Evolutionary conservation across 176 grass and related monocot genomes (phyloP), one percentile per base, ranked within the genome.

Genomic region (Raddia guianensis): DNA sequence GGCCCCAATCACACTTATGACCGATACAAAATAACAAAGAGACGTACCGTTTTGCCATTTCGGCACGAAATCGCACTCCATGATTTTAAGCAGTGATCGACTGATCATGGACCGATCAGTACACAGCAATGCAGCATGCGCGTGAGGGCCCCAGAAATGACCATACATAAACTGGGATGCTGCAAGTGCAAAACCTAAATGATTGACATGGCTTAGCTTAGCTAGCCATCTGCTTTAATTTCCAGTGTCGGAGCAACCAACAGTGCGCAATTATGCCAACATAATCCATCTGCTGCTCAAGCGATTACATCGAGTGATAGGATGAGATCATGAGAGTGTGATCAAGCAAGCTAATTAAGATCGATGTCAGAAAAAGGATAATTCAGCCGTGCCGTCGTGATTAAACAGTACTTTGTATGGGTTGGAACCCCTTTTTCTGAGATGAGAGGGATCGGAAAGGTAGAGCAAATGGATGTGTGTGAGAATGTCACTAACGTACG

Each of bases 261-360:
- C 53, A 67, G 49, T 44, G n/a, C 13, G 20, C 67, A 62, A 62
- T 34, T 72, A 12, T 74, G 54, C 68, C 68, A 49, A 18, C 74
- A 43, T 72, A 80, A 79, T 74, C 40, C 35, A 37, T 5, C 34
- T 79, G 34, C 70, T 61, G 45, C 80, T 62, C 64, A 59, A 88
- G 53, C 54, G 81, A 80, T 75, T 68, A 80, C 63, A 84, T 45
- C 8, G 47, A 80, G 72, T 74, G 70, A 63, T 65, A 8, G 48
- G 52, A 14, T n/a, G n/a, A n/a, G n/a, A n/a, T n/a, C n/a, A n/a
- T n/a, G 37, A 67, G 56, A 78, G 68, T 61, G 33, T 68, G 18
- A 53, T 73, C 60, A 73, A 18, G 51, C 48, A 12, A 49, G 57
- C 37, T 3, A 40, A 5, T 5, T 3, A 40, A 5, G 37, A 40